phyloP scores from a whole-genome alignment of 1,284 basidiomycete species.

The Xerocomus amazonicus region DNA sequence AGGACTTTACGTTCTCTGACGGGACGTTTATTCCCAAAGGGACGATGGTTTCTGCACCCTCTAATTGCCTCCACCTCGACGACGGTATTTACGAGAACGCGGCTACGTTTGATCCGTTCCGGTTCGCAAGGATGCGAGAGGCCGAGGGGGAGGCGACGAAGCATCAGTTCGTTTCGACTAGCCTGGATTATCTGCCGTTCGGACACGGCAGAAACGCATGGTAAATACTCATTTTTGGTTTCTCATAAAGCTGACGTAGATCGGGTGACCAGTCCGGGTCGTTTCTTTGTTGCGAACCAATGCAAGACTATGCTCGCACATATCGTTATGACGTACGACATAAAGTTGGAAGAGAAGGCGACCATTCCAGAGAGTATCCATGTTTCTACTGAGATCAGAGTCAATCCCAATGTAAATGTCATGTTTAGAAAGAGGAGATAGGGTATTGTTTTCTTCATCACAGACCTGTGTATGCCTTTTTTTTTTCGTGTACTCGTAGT shows the following conservation, averaged over 20 bases:
- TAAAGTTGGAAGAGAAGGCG: conserved; percentile 25
- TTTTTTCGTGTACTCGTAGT: neutral
- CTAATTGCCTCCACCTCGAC: conserved; percentile 27
- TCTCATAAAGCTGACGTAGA: neutral
- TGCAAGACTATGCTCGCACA: conserved; percentile 33
- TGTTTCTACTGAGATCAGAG: neutral
- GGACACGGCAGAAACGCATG: conserved; percentile 21
- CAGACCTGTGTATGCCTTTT: neutral
- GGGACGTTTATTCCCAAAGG: conserved; percentile 41
- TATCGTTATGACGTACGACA: conserved; percentile 30
- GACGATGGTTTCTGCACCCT: conserved; percentile 26
- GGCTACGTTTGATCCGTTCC: conserved; percentile 32
- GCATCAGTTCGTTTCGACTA: conserved; percentile 18
- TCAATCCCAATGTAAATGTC: conserved; percentile 10
- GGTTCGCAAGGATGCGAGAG: conserved; percentile 27
- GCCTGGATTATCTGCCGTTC: conserved; percentile 17
- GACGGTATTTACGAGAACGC: conserved; percentile 25
- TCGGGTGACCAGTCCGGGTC: conserved; percentile 25
- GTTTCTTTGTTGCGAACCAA: conserved; percentile 31
- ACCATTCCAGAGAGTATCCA: conserved; percentile 20
- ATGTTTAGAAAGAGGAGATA: conserved; percentile 19
- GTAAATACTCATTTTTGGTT: neutral
- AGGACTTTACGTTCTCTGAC: conserved; percentile 41
- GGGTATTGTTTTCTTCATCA: neutral
- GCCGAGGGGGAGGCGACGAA: conserved; percentile 12